Evolutionary conservation across 164 flowering plant genomes (phyloP), one percentile per base, ranked within the genome.

Genomic region (Berberis vulgaris): DNA sequence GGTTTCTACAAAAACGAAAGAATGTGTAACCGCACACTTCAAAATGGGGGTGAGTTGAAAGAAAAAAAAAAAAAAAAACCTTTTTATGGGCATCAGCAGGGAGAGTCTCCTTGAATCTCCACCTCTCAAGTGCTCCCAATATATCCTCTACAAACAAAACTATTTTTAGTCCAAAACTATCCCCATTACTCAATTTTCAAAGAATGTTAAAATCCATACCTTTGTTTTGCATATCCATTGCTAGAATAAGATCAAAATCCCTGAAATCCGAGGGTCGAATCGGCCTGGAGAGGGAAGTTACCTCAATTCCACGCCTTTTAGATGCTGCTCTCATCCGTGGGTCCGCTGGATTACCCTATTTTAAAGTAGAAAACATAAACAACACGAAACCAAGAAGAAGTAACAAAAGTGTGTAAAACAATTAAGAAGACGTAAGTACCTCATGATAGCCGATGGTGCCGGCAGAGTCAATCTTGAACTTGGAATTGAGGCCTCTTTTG

Each of bases 241-340:
- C 99, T 61, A 91, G 82, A 74, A 95, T 89, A 5, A 86, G 80
- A 83, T 89, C 88, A 72, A 87, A 89, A 54, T 87, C 82, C 54
- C 55, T 76, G 59, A 89, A 87, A 81, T 89, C 96, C 43, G 91
- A 80, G 0, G 91, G 84, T 67, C 71, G 64, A 4, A 89, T 88
- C 7, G 96, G 96, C 82, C 99, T 91, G 0, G 99, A 91, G 44
- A 87, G 70, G 3, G 97, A 95, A 61, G 97, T 95, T 58, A 94
- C 84, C 75, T 81, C 89, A 65, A 91, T 73, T 57, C 96, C 97
- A 65, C 97, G 91, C 78, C 76, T 80, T 69, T 86, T 86, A 0
- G 99, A 74, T 39, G 99, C 86, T 43, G 88, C 84, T 70, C 90
- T 86, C 99, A 91, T 91, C 72, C 99, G 78, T 66, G 96, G 75